Base-by-base conservation (phyloP, 2,329 filamentous ascomycete genomes). In the Didymella sp. region DNA sequence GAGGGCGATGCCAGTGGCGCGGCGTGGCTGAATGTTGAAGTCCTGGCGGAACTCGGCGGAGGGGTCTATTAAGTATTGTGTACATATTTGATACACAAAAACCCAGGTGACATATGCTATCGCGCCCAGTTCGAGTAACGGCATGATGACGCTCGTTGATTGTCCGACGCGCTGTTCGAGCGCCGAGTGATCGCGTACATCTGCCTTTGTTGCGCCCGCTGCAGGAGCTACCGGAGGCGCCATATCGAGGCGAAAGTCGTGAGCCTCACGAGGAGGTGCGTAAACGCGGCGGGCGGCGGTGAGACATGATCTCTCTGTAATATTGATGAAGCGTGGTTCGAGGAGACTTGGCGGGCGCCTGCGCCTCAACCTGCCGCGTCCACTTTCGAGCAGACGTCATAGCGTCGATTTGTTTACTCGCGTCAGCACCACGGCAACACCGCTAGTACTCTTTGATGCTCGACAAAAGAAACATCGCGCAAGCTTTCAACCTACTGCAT, bases 51-150 rank as follows among this genome's bases (percentile, higher is more conserved):
- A 25, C 8, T 61, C 48, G 13, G 55, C 48, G 46, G 77, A 71
- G 22, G 82, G 80, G 51, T 80, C 75, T 59, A 92, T 80, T 42
- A 96, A 84, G 72, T 91, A 93, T 66, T 89, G 79, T 64, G 94
- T 90, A 91, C 69, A 53, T 56, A 59, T 57, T 46, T 59, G 59
- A 60, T 84, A 87, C 45, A 90, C 85, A 45, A 92, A 75, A 13
- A 87, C 87, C 77, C 89, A 96, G 30, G 86, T 89, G 19, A 85
- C 85, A 75, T 91, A 92, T 33, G 82, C 87, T 59, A 91, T 82
- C 33, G 85, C 80, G 27, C 82, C 87, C 30, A 87, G 76, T 37
- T 96, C 83, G 47, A 94, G 72, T 35, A 87, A 64, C 4, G 92
- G 92, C 54, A 96, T 86, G 53, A 89, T 76, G 56, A 88, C 83